Evolutionary conservation across 805 yeast species (phyloP).

Genomic region (Candida quercuum): DNA sequence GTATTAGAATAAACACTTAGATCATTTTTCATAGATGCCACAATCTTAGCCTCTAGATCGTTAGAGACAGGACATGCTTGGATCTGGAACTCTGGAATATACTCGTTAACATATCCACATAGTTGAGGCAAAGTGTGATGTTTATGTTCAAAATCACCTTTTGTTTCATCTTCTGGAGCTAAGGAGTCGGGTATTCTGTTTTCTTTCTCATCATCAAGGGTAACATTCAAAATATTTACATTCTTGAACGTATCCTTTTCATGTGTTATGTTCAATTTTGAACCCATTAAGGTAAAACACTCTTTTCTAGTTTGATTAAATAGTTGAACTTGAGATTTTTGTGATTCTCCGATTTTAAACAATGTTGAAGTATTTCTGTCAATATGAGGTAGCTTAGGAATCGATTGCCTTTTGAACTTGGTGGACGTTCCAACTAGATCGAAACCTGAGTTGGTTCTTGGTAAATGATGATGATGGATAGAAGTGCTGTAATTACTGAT

Average conservation of each 20-base stretch:
- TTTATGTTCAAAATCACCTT: neutral
- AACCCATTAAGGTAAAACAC: conserved; percentile 14
- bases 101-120: conserved; percentile 22
- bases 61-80: conserved; percentile 52
- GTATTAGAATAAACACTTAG: conserved; percentile 24
- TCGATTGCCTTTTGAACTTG: conserved; percentile 22
- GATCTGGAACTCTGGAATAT: conserved; percentile 28
- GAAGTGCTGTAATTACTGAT: neutral
- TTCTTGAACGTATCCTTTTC: conserved; percentile 18
- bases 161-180: neutral
- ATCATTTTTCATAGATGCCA: conserved; percentile 49
- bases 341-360: conserved; percentile 6
- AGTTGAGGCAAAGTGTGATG: conserved; percentile 23
- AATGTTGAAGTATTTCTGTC: conserved; percentile 16
- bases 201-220: conserved; percentile 11
- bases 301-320: conserved; percentile 4
- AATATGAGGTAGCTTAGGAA: conserved; percentile 24
- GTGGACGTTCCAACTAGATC: conserved; percentile 14
- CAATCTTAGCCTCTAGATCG: conserved; percentile 44
- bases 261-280: conserved; percentile 1
- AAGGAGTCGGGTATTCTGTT: conserved; percentile 6
- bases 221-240: conserved; percentile 26
- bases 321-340: conserved; percentile 10
- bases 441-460: conserved; percentile 4
- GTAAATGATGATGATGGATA: conserved; percentile 1